These are phyloP conservation scores for Centaurea solstitialis DNA, from an alignment of 129 eudicot species.

Conservation along the genomic window DNA sequence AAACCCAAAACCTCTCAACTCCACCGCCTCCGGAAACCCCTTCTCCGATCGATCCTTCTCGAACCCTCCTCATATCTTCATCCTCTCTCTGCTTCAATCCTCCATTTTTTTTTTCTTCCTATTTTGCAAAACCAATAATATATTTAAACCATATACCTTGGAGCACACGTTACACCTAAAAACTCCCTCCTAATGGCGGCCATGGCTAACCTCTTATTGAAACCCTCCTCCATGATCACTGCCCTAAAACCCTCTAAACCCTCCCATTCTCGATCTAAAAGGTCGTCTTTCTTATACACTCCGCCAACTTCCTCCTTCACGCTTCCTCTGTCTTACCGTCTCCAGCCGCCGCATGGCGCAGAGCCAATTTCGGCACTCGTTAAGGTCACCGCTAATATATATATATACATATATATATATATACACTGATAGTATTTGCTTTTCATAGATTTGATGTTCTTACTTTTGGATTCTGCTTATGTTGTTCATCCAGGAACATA, in stretches of 20 bases:
- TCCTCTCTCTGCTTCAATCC: neutral
- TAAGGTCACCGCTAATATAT: conserved; percentile 16
- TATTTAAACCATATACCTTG: neutral
- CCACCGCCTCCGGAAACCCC: neutral
- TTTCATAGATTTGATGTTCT: neutral
- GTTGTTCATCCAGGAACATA: conserved; percentile 13
- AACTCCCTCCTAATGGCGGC: conserved; percentile 21
- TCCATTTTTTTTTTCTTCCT: neutral
- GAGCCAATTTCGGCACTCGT: conserved; percentile 12
- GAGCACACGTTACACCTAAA: conserved; percentile 2
- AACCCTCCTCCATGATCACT: conserved; percentile 18
- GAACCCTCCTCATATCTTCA: neutral
- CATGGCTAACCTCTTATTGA: conserved; percentile 12
- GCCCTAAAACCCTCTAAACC: neutral
- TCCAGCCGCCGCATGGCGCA: neutral
- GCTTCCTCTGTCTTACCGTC: conserved; percentile 16
- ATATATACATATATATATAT: too few species aligned
- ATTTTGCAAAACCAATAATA: neutral
- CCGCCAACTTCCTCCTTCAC: conserved; percentile 22
- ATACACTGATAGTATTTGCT: neutral
- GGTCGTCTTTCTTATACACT: conserved; percentile 2
- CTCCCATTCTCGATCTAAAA: conserved; percentile 15
- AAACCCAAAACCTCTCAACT: neutral
- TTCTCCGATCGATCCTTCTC: neutral
- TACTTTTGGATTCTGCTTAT: neutral